phyloP scores from a whole-genome alignment of 2,329 filamentous ascomycete species.

The Decorospora gaudefroyi region DNA sequence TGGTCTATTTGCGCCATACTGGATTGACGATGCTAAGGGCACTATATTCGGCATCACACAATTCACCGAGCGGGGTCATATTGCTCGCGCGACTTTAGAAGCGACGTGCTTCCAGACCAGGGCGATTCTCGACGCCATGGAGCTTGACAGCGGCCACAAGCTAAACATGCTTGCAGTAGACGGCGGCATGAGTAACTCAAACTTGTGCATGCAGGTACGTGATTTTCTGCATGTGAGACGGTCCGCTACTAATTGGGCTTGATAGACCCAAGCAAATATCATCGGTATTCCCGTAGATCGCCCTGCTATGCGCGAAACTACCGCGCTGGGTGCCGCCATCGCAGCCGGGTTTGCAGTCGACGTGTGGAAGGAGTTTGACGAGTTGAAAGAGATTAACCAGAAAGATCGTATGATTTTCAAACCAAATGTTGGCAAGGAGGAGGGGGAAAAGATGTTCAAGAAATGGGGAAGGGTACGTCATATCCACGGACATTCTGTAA shows the following conservation, averaged over 20 bases:
- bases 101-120: constrained; percentile 92
- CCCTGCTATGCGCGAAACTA: constrained; percentile 88
- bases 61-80: constrained; percentile 82
- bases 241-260: constrained; percentile 19
- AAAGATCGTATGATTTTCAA: constrained; percentile 71
- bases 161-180: constrained; percentile 80
- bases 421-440: constrained; percentile 64
- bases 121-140: constrained; percentile 90
- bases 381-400: constrained; percentile 73
- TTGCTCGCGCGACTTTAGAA: constrained; percentile 86
- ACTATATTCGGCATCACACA: constrained; percentile 83
- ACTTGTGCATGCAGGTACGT: constrained; percentile 77
- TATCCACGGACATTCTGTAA: not conserved
- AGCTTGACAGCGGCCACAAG: constrained; percentile 76
- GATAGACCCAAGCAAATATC: constrained; percentile 77
- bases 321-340: constrained; percentile 84
- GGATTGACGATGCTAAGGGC: constrained; percentile 90
- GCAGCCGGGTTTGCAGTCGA: constrained; percentile 83
- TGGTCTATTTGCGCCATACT: constrained; percentile 89
- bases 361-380: constrained; percentile 75
- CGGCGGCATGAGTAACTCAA: constrained; percentile 85
- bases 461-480: constrained; percentile 65
- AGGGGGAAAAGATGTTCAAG: constrained; percentile 66
- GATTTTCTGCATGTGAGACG: not conserved
- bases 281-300: constrained; percentile 82